Base-by-base conservation (phyloP, 768 basidiomycete species). In the Termitomyces sp. region DNA sequence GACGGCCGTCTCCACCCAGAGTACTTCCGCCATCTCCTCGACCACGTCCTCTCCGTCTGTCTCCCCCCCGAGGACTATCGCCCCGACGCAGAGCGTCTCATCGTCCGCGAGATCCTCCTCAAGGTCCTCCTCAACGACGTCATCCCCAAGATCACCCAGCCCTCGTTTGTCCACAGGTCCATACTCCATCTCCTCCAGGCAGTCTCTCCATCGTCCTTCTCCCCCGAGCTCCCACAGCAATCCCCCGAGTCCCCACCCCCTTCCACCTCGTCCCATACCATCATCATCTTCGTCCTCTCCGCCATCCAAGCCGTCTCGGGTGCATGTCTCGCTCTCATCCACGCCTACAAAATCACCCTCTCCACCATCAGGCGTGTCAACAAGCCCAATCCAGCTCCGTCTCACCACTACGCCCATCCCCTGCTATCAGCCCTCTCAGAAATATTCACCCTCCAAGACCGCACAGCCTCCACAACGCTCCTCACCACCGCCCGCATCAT, bases 141-240 rank as follows among this genome's bases (percentile, higher is more conserved):
- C 26, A 65, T 88, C 26, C 85, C 86, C 31, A 85, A 82, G 62
- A 68, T 96, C 50, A 81, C 84, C 6, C 88, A 97, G 67, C 89
- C 91, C 0, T 98, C 95, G 94, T 98, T 97, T 68, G 80, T 96
- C 46, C 85, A 93, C 56, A 84, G 77, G 64, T 65, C 79, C 3
- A 74, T 89, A 11, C 74, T 95, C 37, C 84, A 85, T 63, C 68
- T 87, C 3, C 71, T 96, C 11, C 87, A 83, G 60, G 76, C 75
- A 56, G 70, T 64, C 46, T 41, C 37, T 50, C 31, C 60, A 28
- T 30, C 14, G 43, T 45, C 3, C 12, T 35, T 7, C 52, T 47
- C 50, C 28, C 44, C 43, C 33, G 43, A 58, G 60, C 55, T 52
- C 26, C 66, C 58, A 51, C 57, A 73, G 63, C 60, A 63, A n/a